phyloP scores from a whole-genome alignment of 139 green algal genomes.

The Parachlorella kessleri region DNA sequence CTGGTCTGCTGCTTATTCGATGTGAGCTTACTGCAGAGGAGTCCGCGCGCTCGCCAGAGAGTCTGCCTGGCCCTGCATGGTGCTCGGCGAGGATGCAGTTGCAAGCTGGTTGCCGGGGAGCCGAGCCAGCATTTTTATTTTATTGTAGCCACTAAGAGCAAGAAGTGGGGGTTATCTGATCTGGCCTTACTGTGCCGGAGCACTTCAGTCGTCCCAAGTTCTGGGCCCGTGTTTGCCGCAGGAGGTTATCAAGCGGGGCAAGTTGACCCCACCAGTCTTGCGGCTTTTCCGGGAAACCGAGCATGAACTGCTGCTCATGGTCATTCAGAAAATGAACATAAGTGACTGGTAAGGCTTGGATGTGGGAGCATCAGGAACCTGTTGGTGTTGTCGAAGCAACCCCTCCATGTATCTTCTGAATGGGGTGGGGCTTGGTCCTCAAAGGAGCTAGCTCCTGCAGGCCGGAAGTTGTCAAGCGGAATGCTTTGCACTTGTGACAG shows the following conservation, averaged over 20 bases:
- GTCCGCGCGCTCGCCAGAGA: too few species aligned
- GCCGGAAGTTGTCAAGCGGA: background rate
- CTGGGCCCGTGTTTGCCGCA: background rate
- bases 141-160: too few species aligned
- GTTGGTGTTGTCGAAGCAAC: background rate
- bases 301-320: slow-evolving; percentile 11
- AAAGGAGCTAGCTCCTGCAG: background rate
- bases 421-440: too few species aligned
- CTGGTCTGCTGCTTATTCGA: background rate
- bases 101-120: too few species aligned
- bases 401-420: background rate
- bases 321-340: slow-evolving; percentile 12
- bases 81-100: too few species aligned
- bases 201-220: background rate
- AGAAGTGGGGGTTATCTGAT: background rate
- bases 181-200: background rate
- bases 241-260: slow-evolving; percentile 18
- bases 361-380: background rate
- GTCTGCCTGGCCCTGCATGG: too few species aligned
- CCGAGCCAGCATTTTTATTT: too few species aligned
- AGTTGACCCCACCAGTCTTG: slow-evolving; percentile 23
- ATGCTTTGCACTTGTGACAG: background rate
- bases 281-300: slow-evolving; percentile 20
- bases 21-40: too few species aligned
- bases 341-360: slow-evolving; percentile 15